Conservation (phyloP, 176 grass and related monocot genomes). For the Avena eriantha region DNA sequence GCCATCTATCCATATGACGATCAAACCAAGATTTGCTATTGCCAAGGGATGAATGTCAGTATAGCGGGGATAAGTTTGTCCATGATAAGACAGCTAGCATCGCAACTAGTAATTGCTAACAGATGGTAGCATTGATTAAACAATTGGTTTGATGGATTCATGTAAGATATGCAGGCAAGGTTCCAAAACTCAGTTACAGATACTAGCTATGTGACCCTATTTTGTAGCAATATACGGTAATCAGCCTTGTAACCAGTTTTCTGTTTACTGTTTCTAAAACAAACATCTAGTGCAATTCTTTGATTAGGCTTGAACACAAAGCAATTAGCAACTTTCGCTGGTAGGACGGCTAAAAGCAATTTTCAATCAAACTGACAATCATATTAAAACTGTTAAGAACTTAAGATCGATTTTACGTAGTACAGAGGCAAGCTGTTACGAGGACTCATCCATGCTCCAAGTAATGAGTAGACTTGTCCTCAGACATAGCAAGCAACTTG, state of each 20-base stretch:
- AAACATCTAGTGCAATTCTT: neutral
- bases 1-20: neutral
- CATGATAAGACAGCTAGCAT: neutral
- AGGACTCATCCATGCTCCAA: neutral
- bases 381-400: neutral
- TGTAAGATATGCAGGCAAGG: conserved; percentile 13
- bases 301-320: neutral
- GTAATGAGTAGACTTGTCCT: neutral
- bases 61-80: neutral
- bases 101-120: neutral
- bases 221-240: neutral
- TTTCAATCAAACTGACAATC: neutral
- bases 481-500: neutral
- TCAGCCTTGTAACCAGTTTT: neutral
- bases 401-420: neutral
- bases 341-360: too few relatives aligned
- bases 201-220: neutral
- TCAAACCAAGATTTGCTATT: neutral
- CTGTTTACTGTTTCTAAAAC: neutral
- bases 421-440: too few relatives aligned
- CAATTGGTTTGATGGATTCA: neutral
- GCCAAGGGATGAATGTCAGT: neutral
- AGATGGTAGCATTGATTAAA: conserved; percentile 2
- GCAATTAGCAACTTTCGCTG: neutral
- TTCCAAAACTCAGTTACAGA: neutral